phyloP scores from a whole-genome alignment of 495 filamentous ascomycete genomes.

The Xylaria venustula region DNA sequence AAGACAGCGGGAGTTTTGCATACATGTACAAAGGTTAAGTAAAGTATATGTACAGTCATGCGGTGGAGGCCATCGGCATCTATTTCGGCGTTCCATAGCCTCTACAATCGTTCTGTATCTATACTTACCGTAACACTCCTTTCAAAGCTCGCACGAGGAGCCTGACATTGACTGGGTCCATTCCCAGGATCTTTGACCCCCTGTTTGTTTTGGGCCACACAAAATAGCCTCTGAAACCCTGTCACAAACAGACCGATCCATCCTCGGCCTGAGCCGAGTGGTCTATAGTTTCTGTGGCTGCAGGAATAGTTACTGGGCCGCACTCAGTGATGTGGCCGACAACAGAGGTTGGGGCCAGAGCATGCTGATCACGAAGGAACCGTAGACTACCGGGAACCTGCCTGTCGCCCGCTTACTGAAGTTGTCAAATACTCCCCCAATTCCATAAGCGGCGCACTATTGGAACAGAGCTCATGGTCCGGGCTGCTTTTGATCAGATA shows the following conservation, averaged over 20 bases:
- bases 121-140: neutral
- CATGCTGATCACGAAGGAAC: neutral
- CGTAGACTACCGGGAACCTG: neutral
- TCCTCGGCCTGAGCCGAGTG: conserved; percentile 36
- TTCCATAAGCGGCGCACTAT: neutral
- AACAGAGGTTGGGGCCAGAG: neutral
- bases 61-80: neutral
- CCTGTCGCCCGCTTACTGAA: neutral
- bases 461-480: no score
- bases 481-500: no score
- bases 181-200: conserved; percentile 14
- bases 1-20: neutral
- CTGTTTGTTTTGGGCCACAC: conserved; percentile 20
- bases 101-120: neutral
- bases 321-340: neutral
- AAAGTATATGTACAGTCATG: neutral
- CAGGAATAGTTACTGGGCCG: neutral
- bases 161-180: conserved; percentile 11
- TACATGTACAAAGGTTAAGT: neutral
- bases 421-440: neutral
- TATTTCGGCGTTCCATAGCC: neutral
- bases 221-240: conserved; percentile 35
- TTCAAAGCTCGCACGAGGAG: neutral
- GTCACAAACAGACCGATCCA: conserved; percentile 27
- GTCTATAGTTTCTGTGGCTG: conserved; percentile 20